These are phyloP conservation scores for Noccaea caerulescens DNA, from an alignment of 345 rosid genomes.

Conservation along the genomic window DNA sequence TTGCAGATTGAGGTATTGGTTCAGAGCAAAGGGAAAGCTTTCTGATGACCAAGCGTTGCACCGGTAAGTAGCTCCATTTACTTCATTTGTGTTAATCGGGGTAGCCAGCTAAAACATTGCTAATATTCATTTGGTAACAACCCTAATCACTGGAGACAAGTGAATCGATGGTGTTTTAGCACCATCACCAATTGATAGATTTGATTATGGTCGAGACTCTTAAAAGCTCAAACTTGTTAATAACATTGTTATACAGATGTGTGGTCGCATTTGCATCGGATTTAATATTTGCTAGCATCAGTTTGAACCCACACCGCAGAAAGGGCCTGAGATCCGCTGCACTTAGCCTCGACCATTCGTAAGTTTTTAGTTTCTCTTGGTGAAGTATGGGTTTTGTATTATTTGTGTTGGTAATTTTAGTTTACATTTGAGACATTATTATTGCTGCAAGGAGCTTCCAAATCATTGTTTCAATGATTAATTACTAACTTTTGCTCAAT, in stretches of 20 bases:
- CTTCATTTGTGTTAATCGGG: slow-evolving; percentile 20
- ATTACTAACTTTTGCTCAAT: background rate
- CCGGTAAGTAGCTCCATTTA: slow-evolving; percentile 55
- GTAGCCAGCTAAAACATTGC: background rate
- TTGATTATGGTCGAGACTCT: slow-evolving; percentile 5
- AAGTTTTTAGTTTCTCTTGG: slow-evolving; percentile 42
- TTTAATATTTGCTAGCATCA: slow-evolving; percentile 70
- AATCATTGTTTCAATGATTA: background rate
- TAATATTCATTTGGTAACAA: slow-evolving; percentile 1
- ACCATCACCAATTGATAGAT: slow-evolving; percentile 19
- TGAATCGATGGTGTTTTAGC: slow-evolving; percentile 18
- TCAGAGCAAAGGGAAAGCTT: slow-evolving; percentile 92
- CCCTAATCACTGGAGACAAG: background rate
- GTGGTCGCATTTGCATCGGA: slow-evolving; percentile 93
- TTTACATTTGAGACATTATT: background rate
- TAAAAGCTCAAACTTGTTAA: slow-evolving; percentile 7
- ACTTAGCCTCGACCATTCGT: slow-evolving; percentile 96
- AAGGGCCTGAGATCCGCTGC: slow-evolving; percentile 61
- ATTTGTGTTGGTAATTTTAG: background rate
- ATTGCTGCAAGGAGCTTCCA: slow-evolving; percentile 7
- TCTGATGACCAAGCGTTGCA: slow-evolving; percentile 97
- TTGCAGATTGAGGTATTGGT: slow-evolving; percentile 85
- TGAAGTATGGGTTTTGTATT: slow-evolving; percentile 11
- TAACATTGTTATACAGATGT: slow-evolving; percentile 59
- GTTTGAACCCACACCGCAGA: slow-evolving; percentile 86